Conservation (phyloP, 352 stramenopile genomes). For the Globisporangium yorkense region DNA sequence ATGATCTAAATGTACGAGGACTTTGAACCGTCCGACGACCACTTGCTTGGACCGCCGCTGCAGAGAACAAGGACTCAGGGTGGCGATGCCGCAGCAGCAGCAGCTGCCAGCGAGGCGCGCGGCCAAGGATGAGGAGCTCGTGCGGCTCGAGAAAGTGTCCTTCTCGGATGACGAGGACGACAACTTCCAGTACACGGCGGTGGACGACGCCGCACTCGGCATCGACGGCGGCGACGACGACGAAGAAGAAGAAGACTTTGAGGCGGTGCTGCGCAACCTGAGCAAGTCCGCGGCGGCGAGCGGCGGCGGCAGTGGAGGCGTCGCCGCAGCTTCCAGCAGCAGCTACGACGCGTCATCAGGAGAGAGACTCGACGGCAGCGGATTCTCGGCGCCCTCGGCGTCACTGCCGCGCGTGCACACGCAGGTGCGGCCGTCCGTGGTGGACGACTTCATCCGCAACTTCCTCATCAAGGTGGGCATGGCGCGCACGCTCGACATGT, state of each 20-base stretch:
- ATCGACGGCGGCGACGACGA: conserved; percentile 40
- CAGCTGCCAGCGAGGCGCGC: background rate
- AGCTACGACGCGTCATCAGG: conserved; percentile 8
- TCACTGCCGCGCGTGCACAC: conserved; percentile 37
- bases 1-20: background rate
- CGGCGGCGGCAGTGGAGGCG: conserved; percentile 1
- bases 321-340: conserved; percentile 15
- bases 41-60: background rate
- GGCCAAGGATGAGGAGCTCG: conserved; percentile 54
- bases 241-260: conserved; percentile 80
- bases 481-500: conserved; percentile 86
- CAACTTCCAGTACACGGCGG: conserved; percentile 78
- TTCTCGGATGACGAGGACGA: conserved; percentile 86
- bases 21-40: background rate
- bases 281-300: conserved; percentile 45
- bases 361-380: conserved; percentile 11
- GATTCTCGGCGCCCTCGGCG: background rate
- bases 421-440: conserved; percentile 78
- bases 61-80: background rate
- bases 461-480: conserved; percentile 94
- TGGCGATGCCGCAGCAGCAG: conserved; percentile 14
- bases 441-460: conserved; percentile 94
- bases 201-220: conserved; percentile 52
- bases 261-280: conserved; percentile 68
- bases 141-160: conserved; percentile 82